Percentiles rank a stretch among this genome's conserved stretches.
Conservation (phyloP, 192 early-diverging fungal species). For the Coemansia furcata region DNA sequence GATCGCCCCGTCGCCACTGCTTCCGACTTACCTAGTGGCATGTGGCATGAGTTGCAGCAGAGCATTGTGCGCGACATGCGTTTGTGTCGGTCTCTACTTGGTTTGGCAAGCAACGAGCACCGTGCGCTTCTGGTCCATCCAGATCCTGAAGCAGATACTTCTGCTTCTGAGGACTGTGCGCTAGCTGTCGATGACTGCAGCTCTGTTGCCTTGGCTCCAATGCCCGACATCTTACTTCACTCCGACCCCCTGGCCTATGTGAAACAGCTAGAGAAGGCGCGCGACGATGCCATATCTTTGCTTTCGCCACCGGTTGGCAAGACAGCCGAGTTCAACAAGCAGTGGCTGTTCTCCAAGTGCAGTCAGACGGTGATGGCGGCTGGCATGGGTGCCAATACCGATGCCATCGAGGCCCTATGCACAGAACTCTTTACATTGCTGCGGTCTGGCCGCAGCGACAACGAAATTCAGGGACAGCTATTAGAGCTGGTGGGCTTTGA, state of each 20-base stretch:
- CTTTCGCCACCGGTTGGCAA: neutral
- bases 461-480: slow-evolving; percentile 44
- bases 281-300: neutral
- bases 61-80: slow-evolving; percentile 29
- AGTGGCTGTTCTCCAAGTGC: slow-evolving; percentile 37
- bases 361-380: slow-evolving; percentile 9
- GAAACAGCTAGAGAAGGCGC: slow-evolving; percentile 14
- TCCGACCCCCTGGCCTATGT: slow-evolving; percentile 26
- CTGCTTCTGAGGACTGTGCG: neutral
- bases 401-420: slow-evolving; percentile 31
- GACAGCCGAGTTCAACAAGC: slow-evolving; percentile 1
- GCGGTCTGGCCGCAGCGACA: slow-evolving; percentile 34
- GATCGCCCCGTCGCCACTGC: neutral
- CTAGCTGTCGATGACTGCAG: neutral
- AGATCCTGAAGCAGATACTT: neutral
- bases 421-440: slow-evolving; percentile 23
- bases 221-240: slow-evolving; percentile 36
- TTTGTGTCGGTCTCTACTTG: slow-evolving; percentile 18
- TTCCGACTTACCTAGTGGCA: neutral
- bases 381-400: slow-evolving; percentile 5
- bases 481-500: slow-evolving; percentile 50
- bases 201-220: slow-evolving; percentile 9
- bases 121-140: neutral
- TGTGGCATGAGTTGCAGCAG: slow-evolving; percentile 19
- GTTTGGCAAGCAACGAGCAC: neutral